Evolutionary conservation across 202 grass and related monocot species (phyloP).

Genomic region (Setaria italica): DNA sequence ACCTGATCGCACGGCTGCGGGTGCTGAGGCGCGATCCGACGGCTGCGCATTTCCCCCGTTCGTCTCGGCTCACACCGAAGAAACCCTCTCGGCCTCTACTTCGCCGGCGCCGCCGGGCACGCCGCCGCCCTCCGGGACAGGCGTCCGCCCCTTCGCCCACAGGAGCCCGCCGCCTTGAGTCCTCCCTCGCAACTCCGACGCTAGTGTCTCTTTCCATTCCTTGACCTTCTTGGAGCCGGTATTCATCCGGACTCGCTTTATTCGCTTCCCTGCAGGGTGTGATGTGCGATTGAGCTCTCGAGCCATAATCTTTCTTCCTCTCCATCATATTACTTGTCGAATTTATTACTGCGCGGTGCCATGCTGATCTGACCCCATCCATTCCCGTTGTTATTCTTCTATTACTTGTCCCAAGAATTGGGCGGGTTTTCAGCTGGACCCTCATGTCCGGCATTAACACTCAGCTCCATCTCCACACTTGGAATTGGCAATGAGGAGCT

Average conservation of each 20-base stretch:
- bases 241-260: not conserved
- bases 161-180: no score
- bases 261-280: not conserved
- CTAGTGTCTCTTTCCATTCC: no score
- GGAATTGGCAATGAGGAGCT: slow-evolving; percentile 52
- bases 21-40: not conserved
- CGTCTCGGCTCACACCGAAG: not conserved
- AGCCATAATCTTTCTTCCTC: no score
- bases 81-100: not conserved
- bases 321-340: not conserved
- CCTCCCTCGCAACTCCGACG: not conserved
- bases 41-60: not conserved
- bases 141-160: not conserved
- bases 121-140: not conserved
- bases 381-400: not conserved
- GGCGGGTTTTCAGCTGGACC: not conserved
- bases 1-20: not conserved
- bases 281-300: not conserved
- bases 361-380: not conserved
- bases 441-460: not conserved
- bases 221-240: not conserved
- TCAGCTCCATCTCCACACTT: not conserved
- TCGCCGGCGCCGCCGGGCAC: not conserved
- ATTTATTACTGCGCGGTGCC: not conserved
- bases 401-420: not conserved